These are phyloP conservation scores for Kuraishia ogatae DNA, from an alignment of 805 yeast genomes.

Conservation along the genomic window DNA sequence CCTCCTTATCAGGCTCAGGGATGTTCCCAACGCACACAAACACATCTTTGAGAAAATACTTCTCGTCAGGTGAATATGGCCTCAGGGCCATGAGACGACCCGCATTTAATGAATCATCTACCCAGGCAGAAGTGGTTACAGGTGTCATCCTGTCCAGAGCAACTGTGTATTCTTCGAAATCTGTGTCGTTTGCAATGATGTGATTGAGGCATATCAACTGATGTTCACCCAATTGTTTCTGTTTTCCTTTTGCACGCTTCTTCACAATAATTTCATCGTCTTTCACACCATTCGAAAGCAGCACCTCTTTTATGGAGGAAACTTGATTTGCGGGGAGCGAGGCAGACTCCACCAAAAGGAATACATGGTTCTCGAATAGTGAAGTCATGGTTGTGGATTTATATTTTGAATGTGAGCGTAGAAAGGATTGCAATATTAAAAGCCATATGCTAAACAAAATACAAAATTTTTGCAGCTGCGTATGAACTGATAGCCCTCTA, in stretches of 20 bases:
- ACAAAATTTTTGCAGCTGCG: too few relatives aligned
- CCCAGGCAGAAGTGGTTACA: constrained; percentile 56
- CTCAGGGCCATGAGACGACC: constrained; percentile 40
- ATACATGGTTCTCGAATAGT: constrained; percentile 5
- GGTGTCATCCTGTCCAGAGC: constrained; percentile 53
- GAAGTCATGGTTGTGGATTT: not conserved
- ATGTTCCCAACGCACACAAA: constrained; percentile 54
- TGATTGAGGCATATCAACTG: constrained; percentile 23
- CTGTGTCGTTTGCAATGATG: constrained; percentile 40
- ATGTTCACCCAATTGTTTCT: constrained; percentile 6
- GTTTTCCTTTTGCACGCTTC: constrained; percentile 2
- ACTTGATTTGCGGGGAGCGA: constrained; percentile 1
- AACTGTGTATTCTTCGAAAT: constrained; percentile 41
- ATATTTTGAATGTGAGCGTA: too few relatives aligned
- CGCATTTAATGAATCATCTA: constrained; percentile 34
- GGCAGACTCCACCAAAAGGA: constrained; percentile 8
- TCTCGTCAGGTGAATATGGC: constrained; percentile 66
- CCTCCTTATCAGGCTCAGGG: constrained; percentile 52
- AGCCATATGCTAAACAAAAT: too few relatives aligned
- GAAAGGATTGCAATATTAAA: too few relatives aligned
- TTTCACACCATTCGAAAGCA: constrained; percentile 11
- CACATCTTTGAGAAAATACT: constrained; percentile 51
- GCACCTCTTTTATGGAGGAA: constrained; percentile 1
- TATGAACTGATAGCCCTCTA: too few relatives aligned
- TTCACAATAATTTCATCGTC: constrained; percentile 7